phyloP scores from a whole-genome alignment of 306 rosid species.

The Trifolium fragiferum region DNA sequence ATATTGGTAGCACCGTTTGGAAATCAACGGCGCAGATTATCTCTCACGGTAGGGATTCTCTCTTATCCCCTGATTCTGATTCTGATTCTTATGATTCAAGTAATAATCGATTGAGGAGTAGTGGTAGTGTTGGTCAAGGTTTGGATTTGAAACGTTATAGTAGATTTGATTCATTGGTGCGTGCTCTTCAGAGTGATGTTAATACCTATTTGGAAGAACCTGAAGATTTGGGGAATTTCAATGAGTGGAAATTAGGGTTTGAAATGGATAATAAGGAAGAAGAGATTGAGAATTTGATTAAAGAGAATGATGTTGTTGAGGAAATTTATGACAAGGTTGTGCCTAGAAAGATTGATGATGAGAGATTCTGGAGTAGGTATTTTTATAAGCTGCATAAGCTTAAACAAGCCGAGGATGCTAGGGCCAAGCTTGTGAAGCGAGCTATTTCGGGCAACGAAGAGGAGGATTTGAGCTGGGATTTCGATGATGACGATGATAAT shows the following conservation, averaged over 20 bases:
- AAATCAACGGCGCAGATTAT: conserved; percentile 84
- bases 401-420: conserved; percentile 75
- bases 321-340: conserved; percentile 70
- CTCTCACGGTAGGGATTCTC: conserved; percentile 77
- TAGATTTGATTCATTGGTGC: conserved; percentile 75
- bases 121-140: conserved; percentile 45
- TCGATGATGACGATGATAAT: conserved; percentile 63
- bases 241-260: conserved; percentile 77
- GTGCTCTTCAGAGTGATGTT: conserved; percentile 67
- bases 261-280: conserved; percentile 59
- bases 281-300: conserved; percentile 65
- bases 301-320: conserved; percentile 54
- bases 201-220: conserved; percentile 80
- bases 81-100: conserved; percentile 52
- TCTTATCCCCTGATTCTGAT: conserved; percentile 55
- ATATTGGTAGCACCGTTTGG: conserved; percentile 89
- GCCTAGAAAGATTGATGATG: conserved; percentile 57
- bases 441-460: conserved; percentile 75
- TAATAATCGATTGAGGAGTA: conserved; percentile 46
- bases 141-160: conserved; percentile 67
- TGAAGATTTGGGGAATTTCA: conserved; percentile 66
- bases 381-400: conserved; percentile 73
- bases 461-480: conserved; percentile 97
- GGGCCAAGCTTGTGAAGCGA: conserved; percentile 79
- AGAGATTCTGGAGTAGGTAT: conserved; percentile 78